Conservation (phyloP, 2,329 filamentous ascomycete species). For the Monilinia aucupariae region DNA sequence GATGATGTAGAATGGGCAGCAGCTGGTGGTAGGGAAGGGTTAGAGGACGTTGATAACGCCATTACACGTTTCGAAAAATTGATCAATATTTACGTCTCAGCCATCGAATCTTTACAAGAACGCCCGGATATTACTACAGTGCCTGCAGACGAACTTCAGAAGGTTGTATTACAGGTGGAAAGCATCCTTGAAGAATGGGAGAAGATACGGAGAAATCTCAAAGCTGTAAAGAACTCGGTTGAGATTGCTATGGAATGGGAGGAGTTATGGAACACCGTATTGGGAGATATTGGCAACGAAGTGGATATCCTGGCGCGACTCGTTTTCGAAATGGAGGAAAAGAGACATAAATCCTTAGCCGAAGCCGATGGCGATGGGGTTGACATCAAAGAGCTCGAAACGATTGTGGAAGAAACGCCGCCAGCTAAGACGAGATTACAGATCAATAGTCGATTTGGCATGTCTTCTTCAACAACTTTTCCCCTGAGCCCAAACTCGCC, state of each 20-base stretch:
- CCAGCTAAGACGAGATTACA: slow-evolving; percentile 47
- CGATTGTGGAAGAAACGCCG: slow-evolving; percentile 84
- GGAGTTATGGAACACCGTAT: slow-evolving; percentile 87
- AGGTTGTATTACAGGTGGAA: slow-evolving; percentile 84
- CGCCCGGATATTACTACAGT: slow-evolving; percentile 71
- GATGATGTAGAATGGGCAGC: slow-evolving; percentile 98
- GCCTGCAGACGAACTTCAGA: slow-evolving; percentile 63
- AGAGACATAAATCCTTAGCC: slow-evolving; percentile 72
- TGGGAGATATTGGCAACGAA: slow-evolving; percentile 89
- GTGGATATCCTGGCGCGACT: slow-evolving; percentile 72
- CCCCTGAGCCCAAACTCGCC: slow-evolving; percentile 59
- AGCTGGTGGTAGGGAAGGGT: slow-evolving; percentile 72
- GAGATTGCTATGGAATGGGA: slow-evolving; percentile 99
- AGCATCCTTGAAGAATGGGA: slow-evolving; percentile 78
- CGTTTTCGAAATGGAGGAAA: slow-evolving; percentile 97
- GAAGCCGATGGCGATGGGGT: slow-evolving; percentile 54
- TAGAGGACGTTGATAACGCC: slow-evolving; percentile 66
- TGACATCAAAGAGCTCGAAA: slow-evolving; percentile 86
- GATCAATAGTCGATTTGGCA: slow-evolving; percentile 61
- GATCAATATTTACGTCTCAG: slow-evolving; percentile 85
- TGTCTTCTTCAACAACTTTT: slow-evolving; percentile 52
- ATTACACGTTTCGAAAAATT: slow-evolving; percentile 82
- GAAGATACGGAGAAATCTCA: slow-evolving; percentile 70
- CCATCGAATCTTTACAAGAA: slow-evolving; percentile 85
- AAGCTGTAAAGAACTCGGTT: slow-evolving; percentile 79